These are phyloP conservation scores for Blastomyces percursus DNA, from an alignment of 2,329 filamentous ascomycete genomes.

Conservation along the genomic window DNA sequence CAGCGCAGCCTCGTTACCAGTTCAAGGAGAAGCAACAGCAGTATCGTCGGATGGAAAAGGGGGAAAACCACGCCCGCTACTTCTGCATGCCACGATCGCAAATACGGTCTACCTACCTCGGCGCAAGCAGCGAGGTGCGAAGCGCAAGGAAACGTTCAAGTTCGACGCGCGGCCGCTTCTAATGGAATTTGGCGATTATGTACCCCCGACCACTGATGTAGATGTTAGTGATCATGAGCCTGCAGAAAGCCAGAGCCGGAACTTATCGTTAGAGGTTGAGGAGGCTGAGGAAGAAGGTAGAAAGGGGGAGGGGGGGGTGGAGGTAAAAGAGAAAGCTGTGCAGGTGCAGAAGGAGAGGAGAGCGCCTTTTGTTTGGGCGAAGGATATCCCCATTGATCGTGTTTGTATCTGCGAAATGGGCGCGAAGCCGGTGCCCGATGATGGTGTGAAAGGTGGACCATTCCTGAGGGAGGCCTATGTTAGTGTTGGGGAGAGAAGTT, in stretches of 20 bases:
- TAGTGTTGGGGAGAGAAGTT: conserved; percentile 34
- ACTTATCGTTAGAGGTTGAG: not conserved
- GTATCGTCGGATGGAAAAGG: not conserved
- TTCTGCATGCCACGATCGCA: conserved; percentile 73
- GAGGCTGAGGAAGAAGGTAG: not conserved
- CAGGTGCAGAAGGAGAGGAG: conserved; percentile 31
- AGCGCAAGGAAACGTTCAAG: conserved; percentile 35
- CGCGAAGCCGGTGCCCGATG: conserved; percentile 51
- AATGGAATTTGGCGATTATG: conserved; percentile 19
- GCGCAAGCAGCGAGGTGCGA: conserved; percentile 9
- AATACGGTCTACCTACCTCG: conserved; percentile 63
- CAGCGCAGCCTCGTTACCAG: not conserved
- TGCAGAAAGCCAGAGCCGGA: not conserved
- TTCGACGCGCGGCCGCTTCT: conserved; percentile 29
- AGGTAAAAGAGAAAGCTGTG: conserved; percentile 15
- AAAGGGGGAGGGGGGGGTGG: conserved; percentile 8
- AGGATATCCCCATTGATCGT: conserved; percentile 54
- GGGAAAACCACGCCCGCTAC: conserved; percentile 44
- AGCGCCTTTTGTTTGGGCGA: conserved; percentile 54
- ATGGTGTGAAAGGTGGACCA: conserved; percentile 30
- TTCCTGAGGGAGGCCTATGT: conserved; percentile 44
- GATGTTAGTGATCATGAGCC: not conserved
- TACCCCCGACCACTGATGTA: not conserved
- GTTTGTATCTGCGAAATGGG: conserved; percentile 83
- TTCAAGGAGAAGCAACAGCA: not conserved